Conservation (phyloP, 768 basidiomycete genomes). For the Hericium rajendrae region DNA sequence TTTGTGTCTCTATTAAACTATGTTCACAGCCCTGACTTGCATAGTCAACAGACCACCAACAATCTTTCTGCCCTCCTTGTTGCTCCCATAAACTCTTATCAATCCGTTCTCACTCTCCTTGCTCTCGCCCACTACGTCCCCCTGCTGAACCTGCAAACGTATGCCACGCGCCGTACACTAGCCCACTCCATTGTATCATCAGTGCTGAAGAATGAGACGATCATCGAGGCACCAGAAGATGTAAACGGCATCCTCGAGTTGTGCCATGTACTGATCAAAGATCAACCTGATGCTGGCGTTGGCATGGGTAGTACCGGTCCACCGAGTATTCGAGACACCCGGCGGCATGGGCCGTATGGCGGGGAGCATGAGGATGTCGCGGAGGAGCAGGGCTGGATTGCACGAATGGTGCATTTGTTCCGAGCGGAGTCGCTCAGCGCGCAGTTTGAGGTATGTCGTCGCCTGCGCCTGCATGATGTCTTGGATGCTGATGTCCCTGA, state of each 20-base stretch:
- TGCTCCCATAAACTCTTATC: conserved; percentile 93
- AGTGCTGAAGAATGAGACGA: conserved; percentile 93
- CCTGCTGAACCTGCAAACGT: conserved; percentile 78
- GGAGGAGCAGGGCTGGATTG: conserved; percentile 98
- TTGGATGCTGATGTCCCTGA: neutral
- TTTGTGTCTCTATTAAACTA: neutral
- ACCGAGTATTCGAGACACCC: conserved; percentile 32
- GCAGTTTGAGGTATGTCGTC: conserved; percentile 74
- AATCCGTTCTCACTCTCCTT: conserved; percentile 93
- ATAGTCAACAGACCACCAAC: conserved; percentile 75
- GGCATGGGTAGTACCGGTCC: conserved; percentile 21
- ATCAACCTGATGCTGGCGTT: conserved; percentile 51
- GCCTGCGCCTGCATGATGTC: neutral
- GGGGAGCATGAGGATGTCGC: conserved; percentile 85
- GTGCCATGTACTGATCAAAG: conserved; percentile 86
- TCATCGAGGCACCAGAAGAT: conserved; percentile 89
- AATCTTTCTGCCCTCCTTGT: conserved; percentile 89
- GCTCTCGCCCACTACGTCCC: conserved; percentile 87
- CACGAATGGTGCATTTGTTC: conserved; percentile 96
- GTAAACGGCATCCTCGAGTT: conserved; percentile 89
- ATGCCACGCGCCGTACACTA: conserved; percentile 82
- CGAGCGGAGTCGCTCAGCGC: conserved; percentile 74
- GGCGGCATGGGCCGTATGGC: conserved; percentile 47
- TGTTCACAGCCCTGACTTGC: conserved; percentile 66
- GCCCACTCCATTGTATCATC: conserved; percentile 92